Evolutionary conservation across 129 eudicot species (phyloP).

Genomic region (Mikania micrantha): DNA sequence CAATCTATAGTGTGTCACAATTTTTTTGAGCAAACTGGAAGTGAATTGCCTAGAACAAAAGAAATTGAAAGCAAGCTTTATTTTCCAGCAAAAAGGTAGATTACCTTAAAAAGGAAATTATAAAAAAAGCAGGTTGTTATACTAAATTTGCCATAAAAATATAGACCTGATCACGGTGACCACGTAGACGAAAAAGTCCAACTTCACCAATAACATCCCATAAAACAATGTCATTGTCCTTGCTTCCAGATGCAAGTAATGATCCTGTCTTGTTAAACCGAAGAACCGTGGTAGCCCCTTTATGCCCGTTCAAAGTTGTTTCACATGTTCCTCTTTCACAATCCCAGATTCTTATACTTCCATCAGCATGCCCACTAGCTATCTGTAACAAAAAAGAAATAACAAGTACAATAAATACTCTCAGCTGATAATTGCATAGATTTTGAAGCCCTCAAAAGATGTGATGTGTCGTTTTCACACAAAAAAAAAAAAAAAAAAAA

Average conservation of each 20-base stretch:
- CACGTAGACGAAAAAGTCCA: conserved; percentile 89
- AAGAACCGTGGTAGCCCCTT: conserved; percentile 76
- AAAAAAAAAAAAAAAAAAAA: too few relatives aligned
- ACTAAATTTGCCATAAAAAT: neutral
- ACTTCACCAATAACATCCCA: conserved; percentile 96
- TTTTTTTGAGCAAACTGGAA: neutral
- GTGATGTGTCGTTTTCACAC: neutral
- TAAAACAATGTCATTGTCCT: conserved; percentile 82
- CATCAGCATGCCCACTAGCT: conserved; percentile 96
- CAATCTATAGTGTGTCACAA: neutral
- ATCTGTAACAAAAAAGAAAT: conserved; percentile 36
- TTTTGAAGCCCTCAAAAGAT: neutral
- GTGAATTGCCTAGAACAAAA: neutral
- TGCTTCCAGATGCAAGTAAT: conserved; percentile 93
- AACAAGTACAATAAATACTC: neutral
- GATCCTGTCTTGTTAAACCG: conserved; percentile 79
- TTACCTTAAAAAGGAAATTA: neutral
- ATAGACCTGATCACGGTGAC: conserved; percentile 94
- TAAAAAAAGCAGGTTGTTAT: neutral
- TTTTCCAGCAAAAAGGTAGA: neutral
- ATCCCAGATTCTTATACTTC: conserved; percentile 92
- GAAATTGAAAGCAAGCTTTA: neutral
- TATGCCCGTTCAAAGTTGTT: conserved; percentile 93
- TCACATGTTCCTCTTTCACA: conserved; percentile 74
- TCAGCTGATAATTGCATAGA: neutral